Percentiles rank a stretch among this genome's conserved stretches.
phyloP scores from a whole-genome alignment of 2,329 filamentous ascomycete species.

The Venturia aucupariae region DNA sequence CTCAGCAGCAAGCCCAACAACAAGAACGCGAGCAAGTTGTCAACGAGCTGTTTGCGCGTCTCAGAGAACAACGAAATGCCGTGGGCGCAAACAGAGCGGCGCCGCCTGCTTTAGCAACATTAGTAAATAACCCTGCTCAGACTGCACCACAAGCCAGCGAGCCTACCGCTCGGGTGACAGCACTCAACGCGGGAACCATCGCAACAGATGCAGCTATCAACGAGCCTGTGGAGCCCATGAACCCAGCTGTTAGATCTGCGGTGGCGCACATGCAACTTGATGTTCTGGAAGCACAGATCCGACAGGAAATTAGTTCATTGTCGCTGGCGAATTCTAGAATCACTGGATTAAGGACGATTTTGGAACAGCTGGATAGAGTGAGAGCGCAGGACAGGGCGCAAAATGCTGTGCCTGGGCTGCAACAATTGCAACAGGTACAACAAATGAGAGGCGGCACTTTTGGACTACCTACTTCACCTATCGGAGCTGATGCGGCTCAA shows the following conservation, averaged over 20 bases:
- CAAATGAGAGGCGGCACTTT: not conserved
- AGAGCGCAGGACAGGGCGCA: constrained; percentile 1
- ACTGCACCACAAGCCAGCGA: not conserved
- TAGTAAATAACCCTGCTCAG: not conserved
- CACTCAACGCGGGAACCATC: not conserved
- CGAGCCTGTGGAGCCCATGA: not conserved
- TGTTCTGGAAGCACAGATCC: constrained; percentile 8
- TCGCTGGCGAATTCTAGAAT: not conserved
- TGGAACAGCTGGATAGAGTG: constrained; percentile 6
- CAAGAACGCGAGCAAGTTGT: constrained; percentile 8
- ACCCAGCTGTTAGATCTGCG: constrained; percentile 13
- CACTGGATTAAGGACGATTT: not conserved
- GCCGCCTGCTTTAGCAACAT: not conserved
- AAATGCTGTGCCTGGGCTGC: not conserved
- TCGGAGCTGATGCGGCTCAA: not conserved
- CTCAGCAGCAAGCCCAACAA: not conserved
- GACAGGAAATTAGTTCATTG: constrained; percentile 7
- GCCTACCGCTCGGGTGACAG: not conserved
- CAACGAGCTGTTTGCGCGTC: not conserved
- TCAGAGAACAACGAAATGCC: not conserved
- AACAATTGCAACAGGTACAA: not conserved
- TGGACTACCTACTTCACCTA: not conserved
- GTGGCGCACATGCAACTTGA: constrained; percentile 6
- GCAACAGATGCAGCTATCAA: constrained; percentile 1
- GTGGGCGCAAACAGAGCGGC: not conserved